Evolutionary conservation across 495 filamentous ascomycete genomes (phyloP).

Genomic region (Daldinia bambusicola): DNA sequence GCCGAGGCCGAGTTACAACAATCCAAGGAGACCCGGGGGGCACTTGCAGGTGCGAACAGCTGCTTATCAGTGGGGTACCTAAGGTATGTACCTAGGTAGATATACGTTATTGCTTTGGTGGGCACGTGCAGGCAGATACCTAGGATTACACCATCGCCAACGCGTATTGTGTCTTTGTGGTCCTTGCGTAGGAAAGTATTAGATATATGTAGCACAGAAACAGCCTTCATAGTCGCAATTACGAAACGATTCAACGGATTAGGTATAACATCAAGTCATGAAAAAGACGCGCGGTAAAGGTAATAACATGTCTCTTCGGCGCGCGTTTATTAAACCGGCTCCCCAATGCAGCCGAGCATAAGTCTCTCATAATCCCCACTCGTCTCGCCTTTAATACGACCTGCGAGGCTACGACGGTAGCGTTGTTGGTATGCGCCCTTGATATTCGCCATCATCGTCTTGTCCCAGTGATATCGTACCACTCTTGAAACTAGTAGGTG

Average conservation of each 20-base stretch:
- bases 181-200: too few species aligned
- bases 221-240: too few species aligned
- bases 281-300: slow-evolving; percentile 1
- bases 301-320: not conserved
- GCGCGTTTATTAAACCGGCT: slow-evolving; percentile 42
- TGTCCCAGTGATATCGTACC: slow-evolving; percentile 83
- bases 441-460: slow-evolving; percentile 73
- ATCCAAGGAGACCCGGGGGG: too few species aligned
- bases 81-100: too few species aligned
- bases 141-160: slow-evolving; percentile 33
- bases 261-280: slow-evolving; percentile 12
- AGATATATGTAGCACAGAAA: too few species aligned
- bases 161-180: slow-evolving; percentile 22
- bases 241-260: not conserved
- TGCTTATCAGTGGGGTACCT: not conserved
- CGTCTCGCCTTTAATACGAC: slow-evolving; percentile 80
- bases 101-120: not conserved
- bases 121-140: not conserved
- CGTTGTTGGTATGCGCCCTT: slow-evolving; percentile 74
- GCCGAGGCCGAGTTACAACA: not conserved
- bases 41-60: not conserved
- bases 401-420: slow-evolving; percentile 69
- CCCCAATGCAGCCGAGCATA: slow-evolving; percentile 66
- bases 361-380: slow-evolving; percentile 84
- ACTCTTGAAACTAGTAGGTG: slow-evolving; percentile 76